Conservation (phyloP, 352 stramenopile genomes). For the Phytophthora melonis region DNA sequence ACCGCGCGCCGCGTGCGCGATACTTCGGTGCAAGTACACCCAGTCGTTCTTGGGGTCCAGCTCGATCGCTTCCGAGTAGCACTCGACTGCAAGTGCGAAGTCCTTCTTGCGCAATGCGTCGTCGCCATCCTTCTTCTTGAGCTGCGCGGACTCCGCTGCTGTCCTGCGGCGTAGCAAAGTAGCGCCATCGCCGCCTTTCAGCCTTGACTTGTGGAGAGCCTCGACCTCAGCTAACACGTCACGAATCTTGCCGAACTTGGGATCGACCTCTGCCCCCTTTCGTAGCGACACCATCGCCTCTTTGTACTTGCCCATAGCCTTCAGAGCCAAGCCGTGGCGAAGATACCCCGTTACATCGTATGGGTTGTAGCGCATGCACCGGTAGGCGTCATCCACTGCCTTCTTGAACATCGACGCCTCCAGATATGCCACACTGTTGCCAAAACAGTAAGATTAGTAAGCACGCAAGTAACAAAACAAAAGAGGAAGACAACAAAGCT, state of each 20-base stretch:
- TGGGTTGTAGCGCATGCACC: constrained; percentile 94
- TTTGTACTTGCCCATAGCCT: constrained; percentile 80
- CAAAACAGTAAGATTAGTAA: constrained; percentile 1
- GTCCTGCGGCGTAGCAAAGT: constrained; percentile 37
- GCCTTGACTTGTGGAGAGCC: constrained; percentile 27
- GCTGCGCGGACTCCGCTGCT: constrained; percentile 36
- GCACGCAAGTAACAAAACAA: neutral
- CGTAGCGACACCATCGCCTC: constrained; percentile 73
- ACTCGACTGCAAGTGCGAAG: constrained; percentile 53
- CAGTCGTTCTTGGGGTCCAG: constrained; percentile 62
- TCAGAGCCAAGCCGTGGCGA: constrained; percentile 92
- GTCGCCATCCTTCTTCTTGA: constrained; percentile 55
- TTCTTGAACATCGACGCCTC: constrained; percentile 78
- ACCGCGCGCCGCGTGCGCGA: constrained; percentile 47
- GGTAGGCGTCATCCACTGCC: constrained; percentile 88
- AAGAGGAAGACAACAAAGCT: neutral
- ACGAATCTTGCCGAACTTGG: constrained; percentile 71
- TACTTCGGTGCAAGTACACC: constrained; percentile 65
- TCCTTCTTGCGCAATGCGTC: constrained; percentile 60
- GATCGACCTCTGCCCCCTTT: constrained; percentile 78
- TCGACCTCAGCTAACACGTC: constrained; percentile 67
- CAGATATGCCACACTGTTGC: constrained; percentile 71
- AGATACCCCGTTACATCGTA: constrained; percentile 95
- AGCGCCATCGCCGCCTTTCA: constrained; percentile 23
- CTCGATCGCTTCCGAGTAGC: constrained; percentile 60